These are phyloP conservation scores for Globisporangium okanoganense DNA, from an alignment of 352 stramenopile genomes.

Conservation along the genomic window DNA sequence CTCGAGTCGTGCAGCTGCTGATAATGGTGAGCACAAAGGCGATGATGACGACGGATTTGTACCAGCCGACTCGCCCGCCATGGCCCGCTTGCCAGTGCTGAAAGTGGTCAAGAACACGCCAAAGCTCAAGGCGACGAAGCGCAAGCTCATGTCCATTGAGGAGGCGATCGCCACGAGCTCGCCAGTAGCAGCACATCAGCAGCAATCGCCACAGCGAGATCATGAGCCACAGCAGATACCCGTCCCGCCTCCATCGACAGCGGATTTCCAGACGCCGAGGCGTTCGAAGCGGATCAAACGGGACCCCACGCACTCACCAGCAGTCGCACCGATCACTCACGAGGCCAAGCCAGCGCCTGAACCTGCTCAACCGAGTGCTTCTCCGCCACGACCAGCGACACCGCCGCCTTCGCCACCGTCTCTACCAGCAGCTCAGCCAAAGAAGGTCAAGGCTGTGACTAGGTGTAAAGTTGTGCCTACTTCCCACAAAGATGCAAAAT, in stretches of 20 bases:
- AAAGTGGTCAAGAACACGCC: neutral
- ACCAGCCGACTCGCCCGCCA: neutral
- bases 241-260: neutral
- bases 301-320: slow-evolving; percentile 6
- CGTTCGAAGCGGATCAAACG: slow-evolving; percentile 10
- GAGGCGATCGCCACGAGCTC: neutral
- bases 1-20: neutral
- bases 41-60: neutral
- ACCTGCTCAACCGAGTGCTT: neutral
- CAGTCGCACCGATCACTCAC: neutral
- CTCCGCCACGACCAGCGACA: neutral
- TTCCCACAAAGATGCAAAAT: neutral
- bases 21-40: too few relatives aligned
- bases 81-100: neutral
- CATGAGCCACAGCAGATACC: neutral
- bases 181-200: neutral
- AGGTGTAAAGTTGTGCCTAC: neutral
- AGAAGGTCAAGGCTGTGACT: neutral
- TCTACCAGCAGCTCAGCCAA: neutral
- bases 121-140: neutral
- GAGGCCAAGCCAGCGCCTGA: neutral
- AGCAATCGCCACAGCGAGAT: neutral
- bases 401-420: neutral
- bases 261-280: slow-evolving; percentile 5
- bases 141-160: neutral